Base-by-base conservation (phyloP, 2,329 filamentous ascomycete species). In the Penicillium sp. region DNA sequence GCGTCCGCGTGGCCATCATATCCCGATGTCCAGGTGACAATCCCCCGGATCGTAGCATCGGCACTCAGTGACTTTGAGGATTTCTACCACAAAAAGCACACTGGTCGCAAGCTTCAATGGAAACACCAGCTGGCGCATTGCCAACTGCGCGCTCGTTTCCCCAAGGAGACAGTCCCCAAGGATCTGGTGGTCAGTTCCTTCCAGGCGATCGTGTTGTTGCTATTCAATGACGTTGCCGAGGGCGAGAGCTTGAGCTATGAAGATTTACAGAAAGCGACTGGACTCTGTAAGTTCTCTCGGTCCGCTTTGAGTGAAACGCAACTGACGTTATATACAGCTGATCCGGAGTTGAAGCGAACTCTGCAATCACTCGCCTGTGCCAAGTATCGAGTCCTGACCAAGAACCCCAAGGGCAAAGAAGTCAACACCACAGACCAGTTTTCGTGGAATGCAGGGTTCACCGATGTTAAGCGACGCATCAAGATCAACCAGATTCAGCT, bases 401-500 rank as follows among this genome's bases (percentile, higher is more conserved):
- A 98, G 70, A 80, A 85, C 51, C 93, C 93, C 28, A 89, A 87
- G 68, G 85, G 87, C 42, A 82, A 84, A 44, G 90, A 98, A 0
- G 82, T 98, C 56, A 78, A 79, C 48, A 63, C 75, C 0, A 87
- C 80, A 0, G 94, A 98, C 69, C 87, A 84, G 0, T 98, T 98
- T 62, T 81, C 81, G 0, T 84, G 95, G 62, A 96, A 96, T 71
- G 69, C 77, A 36, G 66, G 67, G 13, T 98, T 98, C 69, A 74
- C 74, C 2, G 86, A 96, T 63, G 78, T 84, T 16, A 95, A 93
- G 69, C 86, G 87, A 69, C 83, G 89, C 46, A 84, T 98, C 72
- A 98, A 98, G 75, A 96, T 98, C 75, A 98, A 97, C 72, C 91
- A 96, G 70, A 93, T 98, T 58, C 93, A 98, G 70, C 79, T 96